Base-by-base conservation (phyloP, 2,329 filamentous ascomycete genomes). In the Myrmaecium sp. region DNA sequence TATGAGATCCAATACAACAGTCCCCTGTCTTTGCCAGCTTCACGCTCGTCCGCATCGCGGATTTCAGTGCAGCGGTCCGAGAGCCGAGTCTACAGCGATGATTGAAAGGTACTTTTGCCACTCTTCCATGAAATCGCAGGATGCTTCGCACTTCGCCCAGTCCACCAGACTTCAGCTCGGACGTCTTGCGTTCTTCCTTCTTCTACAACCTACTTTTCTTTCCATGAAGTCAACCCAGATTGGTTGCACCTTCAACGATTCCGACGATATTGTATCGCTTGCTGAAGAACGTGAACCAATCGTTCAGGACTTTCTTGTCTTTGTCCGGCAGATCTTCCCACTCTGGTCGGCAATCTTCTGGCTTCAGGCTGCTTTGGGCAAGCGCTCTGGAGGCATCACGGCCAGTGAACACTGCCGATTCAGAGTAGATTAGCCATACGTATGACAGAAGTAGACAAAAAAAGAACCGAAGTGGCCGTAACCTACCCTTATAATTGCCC, bases 281-380 rank as follows among this genome's bases (percentile, higher is more conserved):
- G 39, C 77, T 81, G 55, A 98, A 98, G 57, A 92, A 98, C 2
- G 78, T 92, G 36, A 76, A 71, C 89, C 89, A 98, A 51, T 98
- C 89, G 28, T 86, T 67, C 33, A 98, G 58, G 3, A 78, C 74
- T 14, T 69, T 70, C 59, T 89, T 81, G 51, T 94, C 74, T 54
- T 89, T 83, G 13, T 92, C 83, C 9, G 64, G 62, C 27, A 98
- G 60, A 43, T 83, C 78, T 31, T 75, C 62, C 78, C 81, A 95
- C 26, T 94, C 76, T 2, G 89, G 60, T 17, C 60, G 60, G 36
- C 81, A 86, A 39, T 95, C 84, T 42, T 89, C 81, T 4, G 66
- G 53, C 51, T 93, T 91, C 26, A 84, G 72, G 5, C 83, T 93
- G 1, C 82, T 89, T 50, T 74, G 74, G 7, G 73, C 89, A 2